A percentile compares a stretch with the other conserved stretches of the same genome.
These are phyloP conservation scores for Dactylellina sp. DNA, from an alignment of 2,329 filamentous ascomycete species.

Conservation along the genomic window DNA sequence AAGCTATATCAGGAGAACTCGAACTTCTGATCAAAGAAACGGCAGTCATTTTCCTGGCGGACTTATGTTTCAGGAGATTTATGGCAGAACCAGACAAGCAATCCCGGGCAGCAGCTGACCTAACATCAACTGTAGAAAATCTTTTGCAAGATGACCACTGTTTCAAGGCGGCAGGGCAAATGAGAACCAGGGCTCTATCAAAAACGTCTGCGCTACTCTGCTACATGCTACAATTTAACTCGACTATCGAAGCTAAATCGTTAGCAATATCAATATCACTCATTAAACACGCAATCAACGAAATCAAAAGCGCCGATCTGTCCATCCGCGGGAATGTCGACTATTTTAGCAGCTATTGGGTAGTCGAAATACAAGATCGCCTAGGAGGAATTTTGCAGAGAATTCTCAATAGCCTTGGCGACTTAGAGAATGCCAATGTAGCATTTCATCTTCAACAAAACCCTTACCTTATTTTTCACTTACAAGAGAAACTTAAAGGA, in stretches of 20 bases:
- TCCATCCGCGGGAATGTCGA: background rate
- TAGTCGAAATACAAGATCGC: no score
- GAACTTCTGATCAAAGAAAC: background rate
- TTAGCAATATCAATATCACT: background rate
- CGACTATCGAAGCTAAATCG: background rate
- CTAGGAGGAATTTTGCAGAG: background rate
- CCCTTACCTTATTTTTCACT: constrained; percentile 4
- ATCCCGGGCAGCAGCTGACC: background rate
- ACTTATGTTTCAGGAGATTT: constrained; percentile 1
- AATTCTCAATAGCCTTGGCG: background rate
- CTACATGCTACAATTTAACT: constrained; percentile 9
- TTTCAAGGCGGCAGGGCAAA: background rate
- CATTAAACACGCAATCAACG: background rate
- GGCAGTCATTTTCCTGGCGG: background rate
- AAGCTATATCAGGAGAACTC: background rate
- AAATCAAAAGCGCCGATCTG: background rate
- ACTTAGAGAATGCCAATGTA: constrained; percentile 8
- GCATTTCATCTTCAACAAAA: constrained; percentile 10
- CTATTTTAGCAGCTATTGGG: background rate
- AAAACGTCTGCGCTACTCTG: background rate
- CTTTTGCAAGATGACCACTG: background rate
- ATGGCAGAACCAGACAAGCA: constrained; percentile 4
- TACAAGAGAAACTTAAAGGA: background rate
- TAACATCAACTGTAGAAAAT: background rate
- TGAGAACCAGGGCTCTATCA: background rate